phyloP scores from a whole-genome alignment of 352 stramenopile genomes.

The Phytophthora brassicae region DNA sequence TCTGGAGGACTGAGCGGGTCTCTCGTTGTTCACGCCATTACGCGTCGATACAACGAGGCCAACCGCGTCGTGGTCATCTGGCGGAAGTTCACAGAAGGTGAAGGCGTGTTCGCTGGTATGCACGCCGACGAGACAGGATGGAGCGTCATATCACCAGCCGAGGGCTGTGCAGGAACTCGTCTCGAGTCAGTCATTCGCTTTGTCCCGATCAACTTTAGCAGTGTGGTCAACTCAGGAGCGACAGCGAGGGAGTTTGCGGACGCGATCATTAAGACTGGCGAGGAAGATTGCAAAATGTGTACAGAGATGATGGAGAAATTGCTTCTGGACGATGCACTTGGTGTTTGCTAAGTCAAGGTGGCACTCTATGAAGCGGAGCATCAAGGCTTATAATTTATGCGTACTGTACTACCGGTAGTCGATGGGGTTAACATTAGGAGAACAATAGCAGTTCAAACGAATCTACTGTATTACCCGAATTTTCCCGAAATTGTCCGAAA shows the following conservation, averaged over 20 bases:
- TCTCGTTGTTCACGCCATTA: slow-evolving; percentile 27
- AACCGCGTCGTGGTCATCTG: slow-evolving; percentile 56
- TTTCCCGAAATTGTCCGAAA: too few species aligned
- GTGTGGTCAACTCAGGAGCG: background rate
- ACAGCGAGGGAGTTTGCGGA: slow-evolving; percentile 22
- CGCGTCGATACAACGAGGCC: slow-evolving; percentile 40
- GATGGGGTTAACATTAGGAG: too few species aligned
- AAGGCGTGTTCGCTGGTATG: slow-evolving; percentile 38
- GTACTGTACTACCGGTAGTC: too few species aligned
- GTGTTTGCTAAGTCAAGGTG: slow-evolving; percentile 17
- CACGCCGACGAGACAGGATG: slow-evolving; percentile 64
- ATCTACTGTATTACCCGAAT: too few species aligned
- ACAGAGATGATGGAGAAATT: slow-evolving; percentile 18
- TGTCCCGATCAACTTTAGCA: slow-evolving; percentile 28
- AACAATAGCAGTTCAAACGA: too few species aligned
- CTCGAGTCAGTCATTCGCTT: slow-evolving; percentile 24
- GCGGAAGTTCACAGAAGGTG: slow-evolving; percentile 45
- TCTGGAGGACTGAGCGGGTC: background rate
- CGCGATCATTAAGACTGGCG: slow-evolving; percentile 12
- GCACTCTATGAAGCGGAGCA: background rate
- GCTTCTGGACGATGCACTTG: slow-evolving; percentile 25
- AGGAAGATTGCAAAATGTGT: slow-evolving; percentile 17
- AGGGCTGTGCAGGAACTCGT: slow-evolving; percentile 2
- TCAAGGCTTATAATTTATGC: slow-evolving; percentile 3
- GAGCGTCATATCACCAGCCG: slow-evolving; percentile 26